A percentile compares a stretch with the other conserved stretches of the same genome.
These are phyloP conservation scores for Teratosphaeria destructans DNA, from an alignment of 2,329 filamentous ascomycete genomes.

Conservation along the genomic window DNA sequence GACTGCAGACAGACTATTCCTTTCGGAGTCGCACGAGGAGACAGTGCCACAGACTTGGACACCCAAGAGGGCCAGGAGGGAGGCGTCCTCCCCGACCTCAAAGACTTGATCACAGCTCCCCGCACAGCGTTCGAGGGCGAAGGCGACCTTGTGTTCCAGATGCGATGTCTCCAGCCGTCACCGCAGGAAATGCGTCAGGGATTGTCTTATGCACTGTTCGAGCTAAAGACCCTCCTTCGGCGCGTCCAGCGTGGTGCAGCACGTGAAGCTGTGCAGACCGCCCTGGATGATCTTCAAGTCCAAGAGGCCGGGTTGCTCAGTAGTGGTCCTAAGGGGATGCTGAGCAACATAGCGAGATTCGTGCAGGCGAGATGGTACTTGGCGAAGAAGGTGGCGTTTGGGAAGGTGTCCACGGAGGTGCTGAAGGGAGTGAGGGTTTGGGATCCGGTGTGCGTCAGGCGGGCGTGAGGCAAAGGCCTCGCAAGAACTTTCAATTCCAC, in stretches of 20 bases:
- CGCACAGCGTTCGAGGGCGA: not conserved
- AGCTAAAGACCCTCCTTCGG: not conserved
- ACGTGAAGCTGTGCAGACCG: not conserved
- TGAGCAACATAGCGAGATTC: not conserved
- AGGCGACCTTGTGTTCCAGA: not conserved
- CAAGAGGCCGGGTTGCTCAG: not conserved
- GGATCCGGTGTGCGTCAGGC: not conserved
- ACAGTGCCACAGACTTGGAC: not conserved
- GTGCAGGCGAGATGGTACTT: not conserved
- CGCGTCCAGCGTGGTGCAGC: not conserved
- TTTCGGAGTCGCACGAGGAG: not conserved
- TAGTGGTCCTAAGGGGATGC: not conserved
- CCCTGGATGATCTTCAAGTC: not conserved
- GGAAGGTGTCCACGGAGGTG: not conserved
- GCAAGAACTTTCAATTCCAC: not conserved
- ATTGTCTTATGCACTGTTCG: not conserved
- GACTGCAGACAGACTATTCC: not conserved
- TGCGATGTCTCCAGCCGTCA: not conserved
- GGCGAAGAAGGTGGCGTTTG: not conserved
- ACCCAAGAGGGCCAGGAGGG: not conserved
- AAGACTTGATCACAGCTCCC: not conserved
- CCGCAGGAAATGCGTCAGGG: not conserved
- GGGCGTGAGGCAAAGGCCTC: not conserved
- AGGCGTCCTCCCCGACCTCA: not conserved
- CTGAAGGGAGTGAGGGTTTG: not conserved